Conservation (phyloP, 2,329 filamentous ascomycete genomes). For the Epichloe baconii region DNA sequence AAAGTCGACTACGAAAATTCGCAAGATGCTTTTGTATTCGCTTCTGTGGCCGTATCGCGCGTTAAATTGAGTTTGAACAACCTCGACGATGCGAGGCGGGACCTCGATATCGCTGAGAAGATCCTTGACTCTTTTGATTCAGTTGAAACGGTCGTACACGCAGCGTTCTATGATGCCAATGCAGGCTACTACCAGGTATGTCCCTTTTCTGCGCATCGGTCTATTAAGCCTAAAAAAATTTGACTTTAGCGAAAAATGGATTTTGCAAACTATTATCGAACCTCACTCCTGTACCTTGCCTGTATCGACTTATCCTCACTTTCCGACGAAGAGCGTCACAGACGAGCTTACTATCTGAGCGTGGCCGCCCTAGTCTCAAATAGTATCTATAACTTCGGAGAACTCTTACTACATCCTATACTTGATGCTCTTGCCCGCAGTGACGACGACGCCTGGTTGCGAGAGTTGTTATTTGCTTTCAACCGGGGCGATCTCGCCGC, state of each 20-base stretch:
- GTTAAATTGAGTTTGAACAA: conserved; percentile 74
- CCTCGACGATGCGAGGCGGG: conserved; percentile 69
- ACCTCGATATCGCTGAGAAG: conserved; percentile 75
- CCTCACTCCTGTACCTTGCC: conserved; percentile 91
- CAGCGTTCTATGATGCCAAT: conserved; percentile 90
- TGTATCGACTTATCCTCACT: conserved; percentile 78
- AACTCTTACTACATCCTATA: conserved; percentile 94
- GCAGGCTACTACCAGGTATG: conserved; percentile 79
- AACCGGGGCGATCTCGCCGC: conserved; percentile 86
- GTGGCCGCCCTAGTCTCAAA: conserved; percentile 87
- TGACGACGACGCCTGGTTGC: conserved; percentile 72
- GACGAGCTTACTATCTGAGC: conserved; percentile 81
- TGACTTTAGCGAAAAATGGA: conserved; percentile 54
- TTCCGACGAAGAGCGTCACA: conserved; percentile 59
- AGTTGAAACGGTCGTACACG: conserved; percentile 90
- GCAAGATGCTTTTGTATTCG: conserved; percentile 92
- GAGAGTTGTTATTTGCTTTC: conserved; percentile 93
- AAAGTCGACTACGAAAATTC: conserved; percentile 87
- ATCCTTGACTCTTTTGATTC: conserved; percentile 88
- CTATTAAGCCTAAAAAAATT: not conserved
- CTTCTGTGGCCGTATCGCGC: conserved; percentile 76
- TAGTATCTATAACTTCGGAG: conserved; percentile 98
- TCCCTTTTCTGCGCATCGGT: not conserved
- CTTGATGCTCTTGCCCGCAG: conserved; percentile 64
- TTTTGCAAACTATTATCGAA: conserved; percentile 95